phyloP scores from a whole-genome alignment of 2,329 filamentous ascomycete species.

The Ilyonectria mors-panacis region DNA sequence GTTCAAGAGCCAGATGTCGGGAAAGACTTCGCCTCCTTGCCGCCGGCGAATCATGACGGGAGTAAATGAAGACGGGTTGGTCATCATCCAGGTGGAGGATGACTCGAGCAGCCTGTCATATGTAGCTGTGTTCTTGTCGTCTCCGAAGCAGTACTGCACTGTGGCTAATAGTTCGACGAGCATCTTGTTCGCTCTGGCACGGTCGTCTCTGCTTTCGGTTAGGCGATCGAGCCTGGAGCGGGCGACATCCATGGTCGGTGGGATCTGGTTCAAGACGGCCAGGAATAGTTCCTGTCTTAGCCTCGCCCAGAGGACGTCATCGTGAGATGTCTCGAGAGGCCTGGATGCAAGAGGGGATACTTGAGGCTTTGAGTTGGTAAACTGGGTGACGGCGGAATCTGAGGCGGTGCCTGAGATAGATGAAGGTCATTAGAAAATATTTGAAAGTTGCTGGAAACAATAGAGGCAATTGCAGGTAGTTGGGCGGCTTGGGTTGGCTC shows the following conservation, averaged over 20 bases:
- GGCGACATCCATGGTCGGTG: constrained; percentile 25
- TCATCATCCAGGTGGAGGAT: constrained; percentile 40
- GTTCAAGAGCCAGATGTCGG: constrained; percentile 46
- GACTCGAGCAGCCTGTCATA: constrained; percentile 43
- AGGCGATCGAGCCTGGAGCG: constrained; percentile 7
- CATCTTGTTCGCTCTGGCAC: constrained; percentile 42
- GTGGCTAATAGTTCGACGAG: constrained; percentile 43
- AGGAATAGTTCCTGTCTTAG: constrained; percentile 43
- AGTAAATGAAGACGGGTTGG: constrained; percentile 44
- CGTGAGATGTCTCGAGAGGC: constrained; percentile 19
- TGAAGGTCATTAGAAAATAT: background rate
- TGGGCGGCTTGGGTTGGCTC: background rate
- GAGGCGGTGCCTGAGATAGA: constrained; percentile 3
- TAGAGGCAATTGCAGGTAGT: background rate
- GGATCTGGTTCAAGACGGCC: constrained; percentile 37
- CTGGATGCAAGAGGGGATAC: constrained; percentile 4
- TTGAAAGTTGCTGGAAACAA: background rate
- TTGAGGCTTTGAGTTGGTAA: background rate
- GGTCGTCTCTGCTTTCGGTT: constrained; percentile 34
- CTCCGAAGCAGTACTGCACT: constrained; percentile 46
- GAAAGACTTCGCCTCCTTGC: constrained; percentile 31
- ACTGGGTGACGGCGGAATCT: constrained; percentile 14
- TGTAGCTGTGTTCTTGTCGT: constrained; percentile 29
- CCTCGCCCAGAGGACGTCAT: constrained; percentile 31
- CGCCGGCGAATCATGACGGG: constrained; percentile 39